Conservation (phyloP, 805 yeast genomes). For the Danielia oregonensis region DNA sequence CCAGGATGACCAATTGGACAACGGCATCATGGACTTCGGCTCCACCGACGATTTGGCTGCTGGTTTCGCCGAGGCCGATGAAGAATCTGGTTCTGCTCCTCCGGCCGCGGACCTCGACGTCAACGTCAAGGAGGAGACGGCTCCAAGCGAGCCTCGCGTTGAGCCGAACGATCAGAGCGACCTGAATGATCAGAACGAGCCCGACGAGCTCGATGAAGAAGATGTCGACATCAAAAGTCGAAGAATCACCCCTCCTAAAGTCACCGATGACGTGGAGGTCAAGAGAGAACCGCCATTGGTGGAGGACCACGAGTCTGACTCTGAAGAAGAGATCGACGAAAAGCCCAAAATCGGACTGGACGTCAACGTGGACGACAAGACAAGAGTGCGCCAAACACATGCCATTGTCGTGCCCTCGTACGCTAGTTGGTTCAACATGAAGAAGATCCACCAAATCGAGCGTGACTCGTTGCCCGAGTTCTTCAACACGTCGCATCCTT, state of each 20-base stretch:
- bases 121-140: constrained; percentile 2
- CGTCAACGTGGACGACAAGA: constrained; percentile 10
- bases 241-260: neutral
- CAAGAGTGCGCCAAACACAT: constrained; percentile 61
- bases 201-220: constrained; percentile 2
- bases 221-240: constrained; percentile 8
- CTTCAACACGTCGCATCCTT: constrained; percentile 66
- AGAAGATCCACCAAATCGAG: constrained; percentile 71
- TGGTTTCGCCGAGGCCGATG: neutral
- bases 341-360: constrained; percentile 2
- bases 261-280: constrained; percentile 1
- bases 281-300: neutral
- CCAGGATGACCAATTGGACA: neutral
- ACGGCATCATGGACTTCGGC: neutral
- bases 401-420: constrained; percentile 84
- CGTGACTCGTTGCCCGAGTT: constrained; percentile 84
- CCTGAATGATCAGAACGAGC: neutral
- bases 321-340: neutral
- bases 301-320: neutral
- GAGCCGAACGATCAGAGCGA: neutral
- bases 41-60: neutral
- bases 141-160: constrained; percentile 1
- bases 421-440: constrained; percentile 79
- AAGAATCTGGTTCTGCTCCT: neutral
- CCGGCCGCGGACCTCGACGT: neutral